Evolutionary conservation across 495 filamentous ascomycete species (phyloP), one percentile per base, ranked within the genome.

Genomic region (Lasiosphaeria miniovina): DNA sequence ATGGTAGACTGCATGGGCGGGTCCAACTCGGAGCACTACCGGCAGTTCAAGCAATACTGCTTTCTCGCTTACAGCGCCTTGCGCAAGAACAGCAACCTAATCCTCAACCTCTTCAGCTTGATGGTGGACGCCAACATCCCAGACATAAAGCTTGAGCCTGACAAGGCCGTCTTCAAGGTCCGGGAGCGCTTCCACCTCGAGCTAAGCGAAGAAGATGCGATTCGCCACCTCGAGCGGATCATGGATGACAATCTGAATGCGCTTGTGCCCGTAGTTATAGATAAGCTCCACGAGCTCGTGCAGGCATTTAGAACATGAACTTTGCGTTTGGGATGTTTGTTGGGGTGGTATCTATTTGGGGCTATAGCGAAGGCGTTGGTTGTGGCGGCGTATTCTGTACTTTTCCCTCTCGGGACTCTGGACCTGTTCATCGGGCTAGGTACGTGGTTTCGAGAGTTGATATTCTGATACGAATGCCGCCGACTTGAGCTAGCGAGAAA

Each of bases 1-100:
- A 99, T 99, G 94, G 89, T 97, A 12, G 94, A 98, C 65, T 93
- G 92, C 55, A 97, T 99, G 94, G 94, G 94, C 57, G 93, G 95
- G 6, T 78, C 85, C 4, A 80, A 80, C 34, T 90, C 87, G 33
- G 83, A 87, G 15, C 85, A 96, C 51, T 98, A 96, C 69, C 74
- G 85, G 12, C 83, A 89, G 49, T 99, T 98, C 74, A 91, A 93
- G 68, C 88, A 91, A 65, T 95, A 97, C 74, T 96, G 92, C 72
- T 97, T 95, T 72, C 93, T 95, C 0, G 91, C 94, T 1, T 99
- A 93, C 71, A 90, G 90, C 14, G 90, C 94, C 17, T 77, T 99
- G 35, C 85, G 94, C 46, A 96, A 98, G 69, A 88, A 85, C 3
- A 86, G 86, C 17, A 95, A 93, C 62, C 72, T 99, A 57, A 95